Percentiles rank a stretch among this genome's conserved stretches.
phyloP scores from a whole-genome alignment of 345 rosid genomes.

The Hibiscus syriacus region DNA sequence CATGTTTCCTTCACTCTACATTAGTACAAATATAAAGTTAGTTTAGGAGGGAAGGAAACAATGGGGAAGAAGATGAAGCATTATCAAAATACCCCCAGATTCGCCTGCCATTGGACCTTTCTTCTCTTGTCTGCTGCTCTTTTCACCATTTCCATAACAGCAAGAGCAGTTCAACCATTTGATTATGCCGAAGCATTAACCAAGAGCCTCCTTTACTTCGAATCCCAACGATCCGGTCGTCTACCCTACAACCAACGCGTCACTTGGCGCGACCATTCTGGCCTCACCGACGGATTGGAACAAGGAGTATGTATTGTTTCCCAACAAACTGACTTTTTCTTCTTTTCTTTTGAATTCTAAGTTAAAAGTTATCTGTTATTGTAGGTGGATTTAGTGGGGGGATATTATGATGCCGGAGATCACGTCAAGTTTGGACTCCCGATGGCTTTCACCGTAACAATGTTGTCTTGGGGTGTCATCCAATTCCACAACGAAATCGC shows the following conservation, averaged over 20 bases:
- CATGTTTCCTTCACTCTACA: constrained; percentile 3
- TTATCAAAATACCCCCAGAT: background rate
- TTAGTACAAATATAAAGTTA: background rate
- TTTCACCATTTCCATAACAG: constrained; percentile 4
- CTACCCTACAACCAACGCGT: constrained; percentile 80
- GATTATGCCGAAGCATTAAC: constrained; percentile 73
- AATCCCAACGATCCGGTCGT: constrained; percentile 87
- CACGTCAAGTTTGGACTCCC: constrained; percentile 93
- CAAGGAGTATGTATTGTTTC: constrained; percentile 50
- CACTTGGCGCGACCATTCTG: constrained; percentile 91
- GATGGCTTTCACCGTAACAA: constrained; percentile 93
- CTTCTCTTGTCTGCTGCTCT: constrained; percentile 11
- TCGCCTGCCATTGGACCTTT: background rate
- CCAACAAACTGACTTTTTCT: background rate
- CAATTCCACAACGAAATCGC: constrained; percentile 58
- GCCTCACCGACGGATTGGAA: constrained; percentile 86
- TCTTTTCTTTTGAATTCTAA: background rate
- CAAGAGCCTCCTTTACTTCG: constrained; percentile 88
- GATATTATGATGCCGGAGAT: constrained; percentile 94
- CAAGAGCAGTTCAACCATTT: constrained; percentile 7
- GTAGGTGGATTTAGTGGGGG: constrained; percentile 95
- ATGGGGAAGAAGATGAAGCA: constrained; percentile 4
- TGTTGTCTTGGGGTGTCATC: constrained; percentile 83
- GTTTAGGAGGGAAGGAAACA: constrained; percentile 16
- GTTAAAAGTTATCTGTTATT: background rate